phyloP scores from a whole-genome alignment of 2,329 filamentous ascomycete genomes.

The Chrysoporthe deuterocubensis region DNA sequence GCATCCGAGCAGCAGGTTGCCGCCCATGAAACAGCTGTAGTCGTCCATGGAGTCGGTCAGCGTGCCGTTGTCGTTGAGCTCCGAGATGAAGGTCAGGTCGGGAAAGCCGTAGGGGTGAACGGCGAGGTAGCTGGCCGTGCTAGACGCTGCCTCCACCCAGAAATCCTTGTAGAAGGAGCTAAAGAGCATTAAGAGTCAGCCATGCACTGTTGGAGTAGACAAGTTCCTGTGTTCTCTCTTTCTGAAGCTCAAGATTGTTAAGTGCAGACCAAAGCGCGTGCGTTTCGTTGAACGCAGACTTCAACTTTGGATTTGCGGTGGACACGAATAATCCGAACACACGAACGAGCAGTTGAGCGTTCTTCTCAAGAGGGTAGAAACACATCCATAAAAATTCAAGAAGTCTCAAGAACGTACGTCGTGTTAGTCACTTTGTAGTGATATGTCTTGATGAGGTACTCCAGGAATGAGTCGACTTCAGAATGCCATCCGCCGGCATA shows the following conservation, averaged over 20 bases:
- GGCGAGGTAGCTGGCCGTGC: conserved; percentile 20
- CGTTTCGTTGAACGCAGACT: too few relatives aligned
- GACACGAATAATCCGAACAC: neutral
- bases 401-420: neutral
- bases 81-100: conserved; percentile 19
- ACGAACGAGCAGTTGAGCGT: too few relatives aligned
- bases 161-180: conserved; percentile 18
- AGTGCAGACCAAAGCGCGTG: too few relatives aligned
- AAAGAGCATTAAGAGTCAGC: neutral
- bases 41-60: conserved; percentile 20
- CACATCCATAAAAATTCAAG: neutral
- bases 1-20: conserved; percentile 21
- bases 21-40: conserved; percentile 20
- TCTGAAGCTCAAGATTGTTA: neutral
- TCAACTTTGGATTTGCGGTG: neutral
- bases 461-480: conserved; percentile 18
- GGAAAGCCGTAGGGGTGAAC: conserved; percentile 17
- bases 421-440: conserved; percentile 18
- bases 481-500: conserved; percentile 20
- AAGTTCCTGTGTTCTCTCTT: neutral
- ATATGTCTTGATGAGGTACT: conserved; percentile 22
- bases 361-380: neutral
- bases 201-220: neutral
- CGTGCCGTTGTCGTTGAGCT: conserved; percentile 19
- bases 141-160: conserved; percentile 17